Conservation (phyloP, 306 rosid species). For the barrel medic (Medicago truncatula) region DNA sequence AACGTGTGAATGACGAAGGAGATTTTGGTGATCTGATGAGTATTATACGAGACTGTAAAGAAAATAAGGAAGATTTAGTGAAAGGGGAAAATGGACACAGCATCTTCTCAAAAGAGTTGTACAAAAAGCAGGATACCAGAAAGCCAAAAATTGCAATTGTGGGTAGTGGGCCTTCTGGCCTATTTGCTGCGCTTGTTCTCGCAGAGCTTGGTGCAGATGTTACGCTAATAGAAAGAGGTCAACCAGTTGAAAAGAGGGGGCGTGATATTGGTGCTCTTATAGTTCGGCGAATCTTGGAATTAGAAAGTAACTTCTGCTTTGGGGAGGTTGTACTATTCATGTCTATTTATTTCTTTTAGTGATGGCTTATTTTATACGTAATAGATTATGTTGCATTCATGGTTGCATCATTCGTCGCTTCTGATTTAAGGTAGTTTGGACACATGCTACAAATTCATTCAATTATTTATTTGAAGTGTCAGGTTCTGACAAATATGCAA, state of each 20-base stretch:
- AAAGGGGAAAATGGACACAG: constrained; percentile 47
- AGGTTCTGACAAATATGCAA: constrained; percentile 2
- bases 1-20: constrained; percentile 54
- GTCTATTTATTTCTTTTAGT: constrained; percentile 41
- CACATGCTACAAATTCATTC: constrained; percentile 1
- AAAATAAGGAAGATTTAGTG: constrained; percentile 34
- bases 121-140: constrained; percentile 32
- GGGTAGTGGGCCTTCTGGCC: constrained; percentile 96
- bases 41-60: constrained; percentile 58
- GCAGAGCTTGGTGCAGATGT: constrained; percentile 94
- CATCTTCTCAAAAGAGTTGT: constrained; percentile 44
- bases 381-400: constrained; percentile 21
- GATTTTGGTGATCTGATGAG: constrained; percentile 65
- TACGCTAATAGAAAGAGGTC: constrained; percentile 97
- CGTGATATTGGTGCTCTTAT: constrained; percentile 90
- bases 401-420: constrained; percentile 16
- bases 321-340: constrained; percentile 82
- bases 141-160: constrained; percentile 84
- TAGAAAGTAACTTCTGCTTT: constrained; percentile 94
- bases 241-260: constrained; percentile 93
- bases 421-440: constrained; percentile 4
- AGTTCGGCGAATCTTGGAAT: constrained; percentile 71
- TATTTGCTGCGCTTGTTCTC: constrained; percentile 88
- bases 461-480: constrained; percentile 5
- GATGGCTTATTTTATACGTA: constrained; percentile 27